Evolutionary conservation across 2,329 filamentous ascomycete species (phyloP), one percentile per base, ranked within the genome.

Genomic region (Eurotiales sp.): DNA sequence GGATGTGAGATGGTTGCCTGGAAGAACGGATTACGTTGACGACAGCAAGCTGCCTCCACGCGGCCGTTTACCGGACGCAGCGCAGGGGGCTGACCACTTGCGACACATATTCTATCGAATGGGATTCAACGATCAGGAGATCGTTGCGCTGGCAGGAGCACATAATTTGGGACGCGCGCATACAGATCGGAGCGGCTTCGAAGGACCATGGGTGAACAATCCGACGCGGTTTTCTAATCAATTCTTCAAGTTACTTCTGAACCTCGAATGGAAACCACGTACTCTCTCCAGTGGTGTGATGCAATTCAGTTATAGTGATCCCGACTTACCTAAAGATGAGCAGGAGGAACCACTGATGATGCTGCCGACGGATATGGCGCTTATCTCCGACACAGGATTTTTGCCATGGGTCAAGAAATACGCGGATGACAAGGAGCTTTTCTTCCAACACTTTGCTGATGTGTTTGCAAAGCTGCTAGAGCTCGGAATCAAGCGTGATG

Each of bases 301-400:
- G 50, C 81, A 85, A 67, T 86, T 82, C 62, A 76, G 78, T 40
- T 81, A 81, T 58, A 75, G 77, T 43, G 81, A 84, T 55, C 78
- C 82, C 42, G 78, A 84, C 57, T 61, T 64, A 14, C 50, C 58
- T 8, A 58, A 57, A 17, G 68, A 69, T 49, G 71, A 72, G 58
- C 64, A 62, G 34, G 76, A 77, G 40, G 77, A 78, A 52, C 78
- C 79, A 51, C 68, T 85, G 37, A 85, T 85, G 83, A 85, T 85
- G 83, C 62, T 85, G 61, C 82, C 82, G 0, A 84, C 82, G 2
- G 82, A 85, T 61, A 77, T 85, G 60, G 77, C 81, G 4, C 70
- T 85, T 34, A 66, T 78, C 3, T 70, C 73, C 1, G 82, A 86
- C 56, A 63, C 71, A 2, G 61, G 57, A 5, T 85, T 86, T 62